These are phyloP conservation scores for thale cress (Arabidopsis thaliana) DNA, from an alignment of 345 rosid genomes.

Conservation along the genomic window DNA sequence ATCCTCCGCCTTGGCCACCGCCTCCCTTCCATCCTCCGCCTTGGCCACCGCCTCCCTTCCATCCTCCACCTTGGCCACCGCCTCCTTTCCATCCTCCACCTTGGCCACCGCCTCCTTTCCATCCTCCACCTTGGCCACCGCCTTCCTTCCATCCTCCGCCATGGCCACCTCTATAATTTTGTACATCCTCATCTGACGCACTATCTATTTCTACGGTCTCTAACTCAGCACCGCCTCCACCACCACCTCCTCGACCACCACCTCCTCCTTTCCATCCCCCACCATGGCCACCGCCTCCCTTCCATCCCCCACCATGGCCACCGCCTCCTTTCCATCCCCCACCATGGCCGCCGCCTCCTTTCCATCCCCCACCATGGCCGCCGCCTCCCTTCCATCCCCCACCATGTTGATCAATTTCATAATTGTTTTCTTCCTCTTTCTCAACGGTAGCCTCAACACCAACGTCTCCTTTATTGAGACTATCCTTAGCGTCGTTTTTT, in stretches of 20 bases:
- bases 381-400: slow-evolving; percentile 15
- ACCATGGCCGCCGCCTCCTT: background rate
- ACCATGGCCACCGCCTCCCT: background rate
- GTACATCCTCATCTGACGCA: background rate
- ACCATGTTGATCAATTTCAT: slow-evolving; percentile 27
- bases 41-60: background rate
- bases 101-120: slow-evolving; percentile 4
- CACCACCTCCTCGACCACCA: slow-evolving; percentile 16
- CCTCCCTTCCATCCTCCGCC: slow-evolving; percentile 19
- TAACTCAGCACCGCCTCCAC: slow-evolving; percentile 9
- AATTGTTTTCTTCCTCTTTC: background rate
- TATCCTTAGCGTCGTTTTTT: slow-evolving; percentile 7
- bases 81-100: slow-evolving; percentile 14
- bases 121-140: slow-evolving; percentile 11
- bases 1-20: background rate
- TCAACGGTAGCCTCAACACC: background rate
- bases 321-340: slow-evolving; percentile 13
- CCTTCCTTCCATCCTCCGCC: background rate
- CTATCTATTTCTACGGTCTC: background rate
- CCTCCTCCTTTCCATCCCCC: slow-evolving; percentile 15
- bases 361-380: background rate
- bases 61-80: background rate
- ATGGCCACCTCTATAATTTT: background rate
- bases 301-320: background rate
- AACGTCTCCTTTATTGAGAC: slow-evolving; percentile 5